These are phyloP conservation scores for Zasmidium angulare DNA, from an alignment of 2,329 filamentous ascomycete species.

Conservation along the genomic window DNA sequence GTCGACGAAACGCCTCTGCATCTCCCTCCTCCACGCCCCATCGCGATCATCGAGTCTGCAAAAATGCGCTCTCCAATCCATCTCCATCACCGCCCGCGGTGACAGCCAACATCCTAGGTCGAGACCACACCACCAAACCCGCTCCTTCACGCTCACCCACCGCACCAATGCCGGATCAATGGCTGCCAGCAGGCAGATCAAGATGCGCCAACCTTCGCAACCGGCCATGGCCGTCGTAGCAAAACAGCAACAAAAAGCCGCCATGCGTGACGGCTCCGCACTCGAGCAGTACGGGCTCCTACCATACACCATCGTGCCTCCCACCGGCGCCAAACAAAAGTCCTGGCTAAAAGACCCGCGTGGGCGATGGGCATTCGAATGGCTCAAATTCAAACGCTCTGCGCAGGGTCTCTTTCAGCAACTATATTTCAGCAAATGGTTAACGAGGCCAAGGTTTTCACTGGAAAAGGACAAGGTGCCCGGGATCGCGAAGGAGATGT, in stretches of 20 bases:
- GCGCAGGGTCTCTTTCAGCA: neutral
- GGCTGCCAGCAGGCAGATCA: constrained; percentile 1
- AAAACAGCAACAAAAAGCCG: constrained; percentile 33
- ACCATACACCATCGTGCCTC: constrained; percentile 37
- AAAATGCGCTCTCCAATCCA: constrained; percentile 11
- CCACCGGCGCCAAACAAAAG: constrained; percentile 26
- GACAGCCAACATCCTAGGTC: constrained; percentile 1
- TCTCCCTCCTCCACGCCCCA: constrained; percentile 19
- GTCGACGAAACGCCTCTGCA: constrained; percentile 18
- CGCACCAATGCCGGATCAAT: constrained; percentile 9
- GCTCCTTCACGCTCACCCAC: constrained; percentile 22
- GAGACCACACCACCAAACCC: constrained; percentile 9
- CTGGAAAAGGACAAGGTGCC: constrained; percentile 37
- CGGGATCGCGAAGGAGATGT: constrained; percentile 41
- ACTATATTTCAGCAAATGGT: constrained; percentile 12
- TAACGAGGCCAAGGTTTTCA: constrained; percentile 15
- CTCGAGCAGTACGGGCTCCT: constrained; percentile 46
- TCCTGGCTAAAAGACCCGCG: constrained; percentile 13
- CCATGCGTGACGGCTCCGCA: constrained; percentile 33
- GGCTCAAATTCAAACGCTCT: neutral
- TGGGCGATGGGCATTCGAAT: constrained; percentile 9
- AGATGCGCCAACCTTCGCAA: constrained; percentile 29
- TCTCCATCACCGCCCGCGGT: constrained; percentile 11
- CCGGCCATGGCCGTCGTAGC: constrained; percentile 41
- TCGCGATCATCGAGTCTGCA: constrained; percentile 10